Percentiles rank a stretch among this genome's conserved stretches.
Evolutionary conservation across 495 filamentous ascomycete species (phyloP).

Genomic region (Pyrenula massariospora): DNA sequence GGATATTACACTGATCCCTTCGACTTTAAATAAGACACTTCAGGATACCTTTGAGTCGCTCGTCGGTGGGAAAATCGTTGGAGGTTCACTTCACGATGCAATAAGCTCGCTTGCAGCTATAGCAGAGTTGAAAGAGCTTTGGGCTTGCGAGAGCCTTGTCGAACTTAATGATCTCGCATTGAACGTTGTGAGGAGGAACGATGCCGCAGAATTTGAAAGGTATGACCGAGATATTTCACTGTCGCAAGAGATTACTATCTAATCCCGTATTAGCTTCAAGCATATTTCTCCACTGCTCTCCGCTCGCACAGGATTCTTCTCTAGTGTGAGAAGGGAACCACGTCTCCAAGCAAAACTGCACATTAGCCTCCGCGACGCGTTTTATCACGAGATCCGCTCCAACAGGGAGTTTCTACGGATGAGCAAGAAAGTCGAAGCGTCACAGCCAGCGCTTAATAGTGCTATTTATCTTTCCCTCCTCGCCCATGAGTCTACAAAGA

Average conservation of each 20-base stretch:
- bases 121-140: neutral
- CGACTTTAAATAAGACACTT: constrained; percentile 52
- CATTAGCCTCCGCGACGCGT: constrained; percentile 46
- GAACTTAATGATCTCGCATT: constrained; percentile 51
- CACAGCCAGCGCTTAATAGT: constrained; percentile 75
- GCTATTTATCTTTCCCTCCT: constrained; percentile 71
- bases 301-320: constrained; percentile 70
- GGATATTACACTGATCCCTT: constrained; percentile 35
- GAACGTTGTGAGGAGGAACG: constrained; percentile 50
- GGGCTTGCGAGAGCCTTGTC: constrained; percentile 11
- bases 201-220: constrained; percentile 72
- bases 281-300: constrained; percentile 74
- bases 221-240: constrained; percentile 22
- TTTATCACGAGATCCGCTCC: constrained; percentile 57
- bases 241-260: neutral
- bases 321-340: constrained; percentile 57
- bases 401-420: constrained; percentile 64
- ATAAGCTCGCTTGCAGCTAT: constrained; percentile 28
- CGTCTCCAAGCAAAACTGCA: constrained; percentile 47
- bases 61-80: constrained; percentile 39
- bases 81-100: constrained; percentile 46
- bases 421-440: constrained; percentile 62
- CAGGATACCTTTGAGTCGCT: constrained; percentile 49
- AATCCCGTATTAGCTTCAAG: constrained; percentile 45
- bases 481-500: constrained; percentile 47